These are phyloP conservation scores for Phialemoniopsis sp. DNA, from an alignment of 2,329 filamentous ascomycete genomes.

Conservation along the genomic window DNA sequence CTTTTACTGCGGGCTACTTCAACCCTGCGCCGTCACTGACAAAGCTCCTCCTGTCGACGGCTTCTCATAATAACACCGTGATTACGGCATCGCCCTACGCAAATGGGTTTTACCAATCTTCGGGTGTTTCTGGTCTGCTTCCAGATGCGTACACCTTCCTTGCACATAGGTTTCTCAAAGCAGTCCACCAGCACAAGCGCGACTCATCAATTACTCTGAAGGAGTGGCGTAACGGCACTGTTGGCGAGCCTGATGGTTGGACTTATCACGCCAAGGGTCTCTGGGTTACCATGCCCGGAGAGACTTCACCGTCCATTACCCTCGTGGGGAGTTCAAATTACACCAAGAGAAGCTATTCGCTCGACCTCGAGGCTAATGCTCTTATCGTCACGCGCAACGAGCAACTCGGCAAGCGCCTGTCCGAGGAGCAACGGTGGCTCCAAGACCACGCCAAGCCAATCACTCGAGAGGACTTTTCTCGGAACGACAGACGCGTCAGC, in stretches of 20 bases:
- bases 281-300: conserved; percentile 74
- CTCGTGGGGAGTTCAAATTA: conserved; percentile 93
- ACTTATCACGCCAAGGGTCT: conserved; percentile 97
- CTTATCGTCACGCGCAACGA: conserved; percentile 78
- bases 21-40: conserved; percentile 88
- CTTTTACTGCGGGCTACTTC: conserved; percentile 97
- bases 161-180: conserved; percentile 73
- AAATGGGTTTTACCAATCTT: conserved; percentile 90
- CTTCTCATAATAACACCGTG: conserved; percentile 69
- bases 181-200: conserved; percentile 38
- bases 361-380: conserved; percentile 88
- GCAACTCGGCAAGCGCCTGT: conserved; percentile 66
- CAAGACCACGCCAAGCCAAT: conserved; percentile 68
- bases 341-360: conserved; percentile 85
- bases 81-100: conserved; percentile 90
- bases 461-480: conserved; percentile 74
- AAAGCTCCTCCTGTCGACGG: conserved; percentile 70
- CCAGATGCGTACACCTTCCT: conserved; percentile 91
- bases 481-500: conserved; percentile 76
- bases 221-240: conserved; percentile 83
- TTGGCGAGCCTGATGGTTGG: conserved; percentile 81
- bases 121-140: conserved; percentile 83
- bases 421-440: conserved; percentile 75
- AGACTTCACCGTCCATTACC: conserved; percentile 68
- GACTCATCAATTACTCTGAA: conserved; percentile 65